Evolutionary conservation across 2,329 filamentous ascomycete genomes (phyloP), one percentile per base, ranked within the genome.

Genomic region (Aspergillus aculeatus): DNA sequence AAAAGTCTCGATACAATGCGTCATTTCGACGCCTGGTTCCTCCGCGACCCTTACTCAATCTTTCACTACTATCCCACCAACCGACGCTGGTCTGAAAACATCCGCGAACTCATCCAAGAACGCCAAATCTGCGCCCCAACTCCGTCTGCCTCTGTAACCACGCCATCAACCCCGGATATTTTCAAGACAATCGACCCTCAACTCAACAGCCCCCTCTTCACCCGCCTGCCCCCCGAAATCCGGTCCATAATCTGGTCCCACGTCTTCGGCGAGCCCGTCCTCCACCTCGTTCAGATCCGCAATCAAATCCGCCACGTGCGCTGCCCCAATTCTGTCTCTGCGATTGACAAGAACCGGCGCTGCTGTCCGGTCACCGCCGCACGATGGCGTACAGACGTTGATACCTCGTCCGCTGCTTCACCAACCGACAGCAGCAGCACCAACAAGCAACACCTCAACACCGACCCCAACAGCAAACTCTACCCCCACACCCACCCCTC

Each of bases 41-140:
- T 76, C 21, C 72, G 74, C 23, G 73, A 76, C 56, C 74, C 74
- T 47, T 76, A 76, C 59, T 75, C 72, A 19, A 75, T 76, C 63
- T 75, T 70, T 62, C 73, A 76, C 56, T 76, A 75, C 57, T 76
- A 76, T 41, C 64, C 72, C 41, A 73, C 70, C 31, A 71, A 72
- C 5, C 71, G 68, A 29, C 67, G 69, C 51, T 76, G 74, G 74
- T 68, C 73, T 57, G 72, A 75, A 47, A 69, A 69, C 6, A 59
- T 76, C 48, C 71, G 73, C 44, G 66, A 69, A 29, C 64, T 76
- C n/a, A 75, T 76, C 35, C 69, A 73, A 32, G 64, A 71, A 3
- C 73, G 73, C 50, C 64, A 71, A 56, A 75, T 76, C 64, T 76
- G 74, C 50, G 63, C 72, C 2, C 73, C 73, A 3, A 14, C 47